Percentiles rank a stretch among this genome's conserved stretches.
These are phyloP conservation scores for Pleurotus ostreatus DNA, from an alignment of 768 basidiomycete genomes.

Conservation along the genomic window DNA sequence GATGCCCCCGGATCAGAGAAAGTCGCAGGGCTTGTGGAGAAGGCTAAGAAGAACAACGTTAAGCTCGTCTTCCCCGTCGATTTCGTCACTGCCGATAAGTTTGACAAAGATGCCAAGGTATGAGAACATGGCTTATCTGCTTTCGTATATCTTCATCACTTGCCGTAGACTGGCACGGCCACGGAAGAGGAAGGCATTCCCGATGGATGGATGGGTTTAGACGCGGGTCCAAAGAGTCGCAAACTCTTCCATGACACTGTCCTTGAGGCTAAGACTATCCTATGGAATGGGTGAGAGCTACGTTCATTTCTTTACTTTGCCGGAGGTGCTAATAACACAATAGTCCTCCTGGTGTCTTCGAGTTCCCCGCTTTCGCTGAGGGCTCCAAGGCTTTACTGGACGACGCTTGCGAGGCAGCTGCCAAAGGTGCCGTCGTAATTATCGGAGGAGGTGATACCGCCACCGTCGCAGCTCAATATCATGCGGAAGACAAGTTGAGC, in stretches of 20 bases:
- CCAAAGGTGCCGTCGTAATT: conserved; percentile 86
- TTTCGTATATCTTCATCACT: not conserved
- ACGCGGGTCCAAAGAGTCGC: conserved; percentile 81
- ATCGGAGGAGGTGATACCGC: conserved; percentile 96
- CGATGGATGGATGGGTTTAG: conserved; percentile 92
- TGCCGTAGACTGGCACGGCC: conserved; percentile 58
- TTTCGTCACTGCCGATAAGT: conserved; percentile 92
- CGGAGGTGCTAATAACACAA: not conserved
- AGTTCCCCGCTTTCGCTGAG: conserved; percentile 86
- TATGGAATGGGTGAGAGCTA: conserved; percentile 83
- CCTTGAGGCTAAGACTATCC: conserved; percentile 86
- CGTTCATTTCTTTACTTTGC: not conserved
- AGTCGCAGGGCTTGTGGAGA: conserved; percentile 78
- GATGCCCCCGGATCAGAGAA: conserved; percentile 87
- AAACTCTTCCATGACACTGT: conserved; percentile 80
- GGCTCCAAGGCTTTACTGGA: conserved; percentile 85
- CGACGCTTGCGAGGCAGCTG: conserved; percentile 81
- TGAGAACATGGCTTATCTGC: not conserved
- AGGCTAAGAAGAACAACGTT: conserved; percentile 89
- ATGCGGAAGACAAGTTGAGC: conserved; percentile 83
- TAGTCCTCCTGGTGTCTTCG: conserved; percentile 97
- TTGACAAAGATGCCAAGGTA: conserved; percentile 86
- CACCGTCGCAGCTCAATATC: conserved; percentile 88
- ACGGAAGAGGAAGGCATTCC: conserved; percentile 88
- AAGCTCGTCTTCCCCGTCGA: conserved; percentile 95